Evolutionary conservation across 2,329 filamentous ascomycete species (phyloP), one percentile per base, ranked within the genome.

Genomic region (Scopulariopsis brevicaulis): DNA sequence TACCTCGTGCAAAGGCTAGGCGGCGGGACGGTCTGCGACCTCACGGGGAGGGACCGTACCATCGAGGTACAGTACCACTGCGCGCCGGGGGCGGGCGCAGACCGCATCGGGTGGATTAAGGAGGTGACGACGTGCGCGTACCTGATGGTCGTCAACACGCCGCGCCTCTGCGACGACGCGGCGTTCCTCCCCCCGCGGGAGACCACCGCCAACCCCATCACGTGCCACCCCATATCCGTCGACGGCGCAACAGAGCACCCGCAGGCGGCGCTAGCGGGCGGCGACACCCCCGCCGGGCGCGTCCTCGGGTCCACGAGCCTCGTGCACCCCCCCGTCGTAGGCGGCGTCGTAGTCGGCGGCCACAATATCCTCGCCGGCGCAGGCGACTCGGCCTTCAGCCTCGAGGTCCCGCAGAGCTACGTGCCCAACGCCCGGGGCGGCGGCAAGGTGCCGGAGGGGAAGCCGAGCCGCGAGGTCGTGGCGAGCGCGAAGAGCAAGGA

Each of bases 101-200:
- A 96, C 68, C 83, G 86, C 54, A 96, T 96, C 65, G 87, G 86
- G 51, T 91, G 90, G 84, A 95, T 96, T 72, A 96, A 96, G 70
- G 92, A 96, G 69, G 84, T 93, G 1, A 88, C 87, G 2, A 96
- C 90, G 12, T 96, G 92, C 73, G 84, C 90, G 14, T 96, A 96
- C 68, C 78, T 96, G 57, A 96, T 96, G 91, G 84, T 96, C 35
- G 83, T 96, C 62, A 88, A 96, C 68, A 96, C 92, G 0, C 90
- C 91, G 0, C 85, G 90, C 1, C 82, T 96, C 14, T 96, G 92
- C 73, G 83, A 87, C 67, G 92, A 96, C 64, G 83, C 90, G 11
- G 90, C 90, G 11, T 96, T 96, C 69, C 76, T 87, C 57, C 91
- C 92, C 0, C 89, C 90, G 0, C 84, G 87, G 64, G 86, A 90